A percentile compares a stretch with the other conserved stretches of the same genome.
Evolutionary conservation across 2,329 filamentous ascomycete genomes (phyloP).

Genomic region (Paraphaeosphaeria minitans): DNA sequence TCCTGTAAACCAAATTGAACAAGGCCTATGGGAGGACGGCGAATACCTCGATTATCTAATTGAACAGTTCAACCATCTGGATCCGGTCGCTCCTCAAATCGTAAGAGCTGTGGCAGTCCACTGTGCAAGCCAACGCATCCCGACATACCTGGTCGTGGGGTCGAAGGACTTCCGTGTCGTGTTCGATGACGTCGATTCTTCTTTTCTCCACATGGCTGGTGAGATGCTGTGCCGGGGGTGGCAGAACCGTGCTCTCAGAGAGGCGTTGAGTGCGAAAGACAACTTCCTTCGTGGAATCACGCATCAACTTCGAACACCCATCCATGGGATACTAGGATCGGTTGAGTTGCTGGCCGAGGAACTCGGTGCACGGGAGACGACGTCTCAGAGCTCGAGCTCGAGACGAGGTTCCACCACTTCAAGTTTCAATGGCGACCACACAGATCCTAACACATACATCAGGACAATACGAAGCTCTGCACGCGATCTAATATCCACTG

Average conservation of each 20-base stretch:
- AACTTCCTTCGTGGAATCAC: conserved; percentile 54
- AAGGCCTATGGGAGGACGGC: conserved; percentile 54
- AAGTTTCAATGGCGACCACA: conserved; percentile 21
- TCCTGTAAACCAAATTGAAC: conserved; percentile 36
- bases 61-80: conserved; percentile 42
- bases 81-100: conserved; percentile 31
- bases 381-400: not conserved
- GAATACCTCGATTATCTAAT: conserved; percentile 50
- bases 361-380: conserved; percentile 32
- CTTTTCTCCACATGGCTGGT: conserved; percentile 53
- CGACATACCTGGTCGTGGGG: conserved; percentile 47
- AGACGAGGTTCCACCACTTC: conserved; percentile 14
- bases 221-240: conserved; percentile 46
- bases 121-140: conserved; percentile 41
- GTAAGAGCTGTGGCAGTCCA: conserved; percentile 48
- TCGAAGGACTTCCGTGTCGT: conserved; percentile 50
- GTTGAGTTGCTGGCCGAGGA: conserved; percentile 53
- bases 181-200: conserved; percentile 55
- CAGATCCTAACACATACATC: conserved; percentile 35
- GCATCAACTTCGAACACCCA: conserved; percentile 55
- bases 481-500: conserved; percentile 51
- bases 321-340: conserved; percentile 54
- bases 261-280: conserved; percentile 53
- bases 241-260: conserved; percentile 47
- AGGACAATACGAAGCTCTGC: conserved; percentile 49